Evolutionary conservation across 2,329 filamentous ascomycete genomes (phyloP), one percentile per base, ranked within the genome.

Genomic region (Xylariaceae sp.): DNA sequence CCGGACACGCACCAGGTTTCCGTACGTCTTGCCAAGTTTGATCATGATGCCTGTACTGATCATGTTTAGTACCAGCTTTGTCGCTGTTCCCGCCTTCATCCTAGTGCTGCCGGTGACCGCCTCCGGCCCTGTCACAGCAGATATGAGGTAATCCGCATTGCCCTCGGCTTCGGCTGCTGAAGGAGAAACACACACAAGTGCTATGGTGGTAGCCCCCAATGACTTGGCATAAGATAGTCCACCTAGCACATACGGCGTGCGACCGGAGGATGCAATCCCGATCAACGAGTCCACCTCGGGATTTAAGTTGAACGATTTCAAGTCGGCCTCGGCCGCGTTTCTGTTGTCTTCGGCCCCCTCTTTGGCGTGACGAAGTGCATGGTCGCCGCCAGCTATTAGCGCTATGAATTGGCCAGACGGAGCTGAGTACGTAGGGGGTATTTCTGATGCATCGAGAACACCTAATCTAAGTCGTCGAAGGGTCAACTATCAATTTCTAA

Each of bases 1-100:
- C 23, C 4, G 18, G 18, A 10, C 16, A 30, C 48, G 7, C 13
- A 52, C 53, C 37, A 56, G 10, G 26, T 56, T 56, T 15, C 53
- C 39, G 10, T 52, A 56, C 1, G 48, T 56, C 29, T 56, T 56
- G n/a, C 53, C 53, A 11, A 56, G 48, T 39, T 41, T 52, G 4
- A 56, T 41, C 53, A 56, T 52, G 27, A 56, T 48, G 10, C 53
- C 53, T 11, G 53, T 56, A 23, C 47, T 52, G 10, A 56, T 52
- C 53, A 56, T 56, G 27, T 56, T 52, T 9, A 56, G 21, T 5
- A 56, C 26, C 13, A 56, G n/a, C 39, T 56, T 56, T 2, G 48
- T 56, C 40, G 43, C 53, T 27, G 48, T 56, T 13, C 53, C 53
- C 10, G 53, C 53, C 35, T 56, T 56, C 53, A 56, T 56, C 27